Evolutionary conservation across 345 rosid genomes (phyloP).

Genomic region (Salix exigua): DNA sequence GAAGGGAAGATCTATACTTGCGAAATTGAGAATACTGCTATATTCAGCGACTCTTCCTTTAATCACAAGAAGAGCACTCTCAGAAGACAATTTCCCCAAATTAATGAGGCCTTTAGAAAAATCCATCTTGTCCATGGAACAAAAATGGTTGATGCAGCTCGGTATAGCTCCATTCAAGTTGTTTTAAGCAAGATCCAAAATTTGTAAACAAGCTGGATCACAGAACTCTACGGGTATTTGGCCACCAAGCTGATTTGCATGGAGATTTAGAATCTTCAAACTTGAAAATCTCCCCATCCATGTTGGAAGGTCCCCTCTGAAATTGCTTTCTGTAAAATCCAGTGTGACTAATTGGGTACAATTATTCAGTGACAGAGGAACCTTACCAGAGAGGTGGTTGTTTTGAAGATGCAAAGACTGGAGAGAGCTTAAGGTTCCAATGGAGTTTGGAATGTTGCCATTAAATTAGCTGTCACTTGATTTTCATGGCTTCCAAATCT

Average conservation of each 20-base stretch:
- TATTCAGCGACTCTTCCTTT: neutral
- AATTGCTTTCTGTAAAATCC: neutral
- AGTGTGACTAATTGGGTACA: neutral
- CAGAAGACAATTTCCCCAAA: neutral
- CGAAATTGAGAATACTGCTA: conserved; percentile 9
- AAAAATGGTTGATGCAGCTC: neutral
- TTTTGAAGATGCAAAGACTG: conserved; percentile 16
- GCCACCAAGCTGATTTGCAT: conserved; percentile 4
- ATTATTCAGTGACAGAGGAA: neutral
- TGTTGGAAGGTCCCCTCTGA: neutral
- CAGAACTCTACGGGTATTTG: neutral
- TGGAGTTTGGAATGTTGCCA: conserved; percentile 23
- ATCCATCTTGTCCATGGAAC: neutral
- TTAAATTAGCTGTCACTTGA: conserved; percentile 9
- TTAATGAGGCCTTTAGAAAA: neutral
- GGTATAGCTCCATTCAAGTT: conserved; percentile 7
- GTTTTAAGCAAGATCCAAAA: conserved; percentile 14
- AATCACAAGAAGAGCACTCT: neutral
- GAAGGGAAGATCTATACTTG: conserved; percentile 20
- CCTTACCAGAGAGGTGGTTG: conserved; percentile 5
- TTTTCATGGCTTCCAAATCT: neutral
- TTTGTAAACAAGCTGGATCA: neutral
- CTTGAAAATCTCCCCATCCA: conserved; percentile 2
- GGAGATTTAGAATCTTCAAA: neutral
- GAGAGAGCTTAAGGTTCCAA: conserved; percentile 10